Base-by-base conservation (phyloP, 495 filamentous ascomycete genomes). In the Bacidia gigantensis region DNA sequence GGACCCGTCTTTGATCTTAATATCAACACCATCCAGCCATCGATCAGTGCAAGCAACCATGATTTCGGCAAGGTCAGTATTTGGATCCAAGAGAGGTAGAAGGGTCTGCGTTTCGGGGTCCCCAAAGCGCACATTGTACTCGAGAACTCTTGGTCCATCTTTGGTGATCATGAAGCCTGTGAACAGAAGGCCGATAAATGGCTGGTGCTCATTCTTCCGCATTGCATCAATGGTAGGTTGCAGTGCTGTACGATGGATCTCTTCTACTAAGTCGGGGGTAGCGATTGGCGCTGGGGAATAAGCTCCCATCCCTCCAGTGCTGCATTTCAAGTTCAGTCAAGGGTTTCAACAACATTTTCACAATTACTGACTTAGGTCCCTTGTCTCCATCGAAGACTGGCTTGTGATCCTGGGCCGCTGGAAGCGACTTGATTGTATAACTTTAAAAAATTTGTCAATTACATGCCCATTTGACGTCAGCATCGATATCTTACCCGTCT, bases 281-380 rank as follows among this genome's bases (percentile, higher is more conserved):
- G 84, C 87, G 60, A 96, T 84, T 52, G 78, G 81, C 0, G 89
- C 93, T 17, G 89, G 88, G 32, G 89, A 88, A 69, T 98, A 98
- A 67, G 87, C 93, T 51, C 92, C 92, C 92, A 98, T 97, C 12
- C 92, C 93, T 45, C 92, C 93, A 5, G 92, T 98, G 69, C 96
- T 98, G 14, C 5, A 35, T 35, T 7, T 35, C 29, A 35, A 14
- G 14, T 35, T 35, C 29, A 35, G 29, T 14, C n/a, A n/a, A n/a
- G 14, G 7, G 29, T 7, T 35, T 14, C 7, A 14, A 35, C 14
- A 5, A 35, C 7, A 14, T 35, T 35, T 14, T 5, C 29, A 35
- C 14, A 35, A 5, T 35, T 7, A 35, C 41, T 22, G 9, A 44
- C 41, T 44, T 35, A 18, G 88, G 85, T 2, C 92, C 92, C 32